Conservation (phyloP, 2,329 filamentous ascomycete genomes). For the Exophiala calicioides region DNA sequence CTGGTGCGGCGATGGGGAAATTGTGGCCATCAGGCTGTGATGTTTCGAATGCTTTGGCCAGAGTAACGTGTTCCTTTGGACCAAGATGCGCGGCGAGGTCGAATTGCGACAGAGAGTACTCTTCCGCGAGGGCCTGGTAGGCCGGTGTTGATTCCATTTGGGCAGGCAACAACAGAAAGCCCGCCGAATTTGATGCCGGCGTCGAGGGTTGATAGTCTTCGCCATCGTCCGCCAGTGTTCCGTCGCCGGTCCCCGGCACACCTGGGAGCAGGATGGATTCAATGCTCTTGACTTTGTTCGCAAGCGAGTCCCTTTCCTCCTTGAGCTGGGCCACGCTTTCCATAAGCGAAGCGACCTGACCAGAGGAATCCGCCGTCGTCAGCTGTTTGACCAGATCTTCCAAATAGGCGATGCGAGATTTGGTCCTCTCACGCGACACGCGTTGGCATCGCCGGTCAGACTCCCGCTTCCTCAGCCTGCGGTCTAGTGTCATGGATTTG, state of each 20-base stretch:
- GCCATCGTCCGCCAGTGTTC: neutral
- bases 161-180: neutral
- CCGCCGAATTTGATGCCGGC: neutral
- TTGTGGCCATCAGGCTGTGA: too few relatives aligned
- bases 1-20: too few relatives aligned
- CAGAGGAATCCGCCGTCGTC: conserved; percentile 7
- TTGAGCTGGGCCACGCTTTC: conserved; percentile 13
- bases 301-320: conserved; percentile 21
- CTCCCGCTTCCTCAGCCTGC: conserved; percentile 11
- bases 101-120: too few relatives aligned
- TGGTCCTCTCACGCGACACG: conserved; percentile 10
- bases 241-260: neutral
- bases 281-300: conserved; percentile 20
- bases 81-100: too few relatives aligned
- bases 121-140: too few relatives aligned
- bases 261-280: conserved; percentile 9
- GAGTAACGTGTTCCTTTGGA: too few relatives aligned
- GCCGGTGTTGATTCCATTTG: neutral
- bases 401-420: conserved; percentile 12
- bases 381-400: conserved; percentile 11
- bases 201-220: neutral
- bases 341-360: conserved; percentile 16
- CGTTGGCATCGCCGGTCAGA: conserved; percentile 16
- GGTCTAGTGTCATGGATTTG: neutral
- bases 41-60: too few relatives aligned